Conservation (phyloP, 352 stramenopile genomes). For the Elongisporangium prolatum region DNA sequence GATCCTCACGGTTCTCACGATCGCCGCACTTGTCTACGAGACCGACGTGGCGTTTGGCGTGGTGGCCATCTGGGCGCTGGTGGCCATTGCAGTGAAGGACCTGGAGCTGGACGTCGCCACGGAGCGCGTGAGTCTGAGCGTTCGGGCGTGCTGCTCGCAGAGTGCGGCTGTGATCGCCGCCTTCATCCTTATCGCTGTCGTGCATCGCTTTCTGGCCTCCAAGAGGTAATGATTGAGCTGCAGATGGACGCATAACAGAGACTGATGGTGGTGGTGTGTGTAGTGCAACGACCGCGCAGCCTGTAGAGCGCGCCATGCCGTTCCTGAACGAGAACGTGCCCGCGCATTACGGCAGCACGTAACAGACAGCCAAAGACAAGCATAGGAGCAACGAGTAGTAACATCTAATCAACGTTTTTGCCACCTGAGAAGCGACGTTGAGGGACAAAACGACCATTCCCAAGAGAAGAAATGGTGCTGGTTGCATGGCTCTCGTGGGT, state of each 20-base stretch:
- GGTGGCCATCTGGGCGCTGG: slow-evolving; percentile 61
- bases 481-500: slow-evolving; percentile 30
- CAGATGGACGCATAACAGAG: background rate
- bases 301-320: slow-evolving; percentile 21
- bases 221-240: slow-evolving; percentile 16
- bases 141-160: slow-evolving; percentile 54
- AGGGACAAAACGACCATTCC: background rate
- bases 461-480: slow-evolving; percentile 1
- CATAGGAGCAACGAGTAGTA: no score
- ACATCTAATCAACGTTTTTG: background rate
- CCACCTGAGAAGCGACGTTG: background rate
- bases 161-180: slow-evolving; percentile 49
- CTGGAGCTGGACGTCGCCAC: slow-evolving; percentile 33
- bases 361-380: background rate
- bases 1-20: slow-evolving; percentile 45
- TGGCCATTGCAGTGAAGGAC: slow-evolving; percentile 49
- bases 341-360: slow-evolving; percentile 38
- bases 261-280: background rate
- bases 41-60: slow-evolving; percentile 52
- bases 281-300: slow-evolving; percentile 12
- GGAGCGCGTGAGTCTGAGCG: slow-evolving; percentile 48
- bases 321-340: slow-evolving; percentile 30
- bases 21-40: slow-evolving; percentile 53
- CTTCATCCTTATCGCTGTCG: slow-evolving; percentile 54
- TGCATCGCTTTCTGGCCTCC: slow-evolving; percentile 25